These are phyloP conservation scores for Acanthamoeba comandoni DNA, from an alignment of 208 protist species.

Conservation along the genomic window DNA sequence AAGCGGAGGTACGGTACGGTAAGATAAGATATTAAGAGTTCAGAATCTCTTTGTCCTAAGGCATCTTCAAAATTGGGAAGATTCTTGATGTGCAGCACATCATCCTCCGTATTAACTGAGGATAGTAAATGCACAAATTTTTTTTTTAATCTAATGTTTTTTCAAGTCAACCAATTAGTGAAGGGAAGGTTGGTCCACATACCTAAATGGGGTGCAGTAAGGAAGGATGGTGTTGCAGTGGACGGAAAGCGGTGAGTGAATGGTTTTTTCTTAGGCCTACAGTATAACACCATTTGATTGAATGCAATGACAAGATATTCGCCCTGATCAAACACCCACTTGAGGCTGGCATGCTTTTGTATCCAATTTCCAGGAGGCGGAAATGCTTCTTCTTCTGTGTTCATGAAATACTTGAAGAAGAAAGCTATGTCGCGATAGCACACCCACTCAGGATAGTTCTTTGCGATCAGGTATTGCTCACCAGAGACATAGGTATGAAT, in stretches of 20 bases:
- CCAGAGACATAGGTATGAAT: conserved; percentile 77
- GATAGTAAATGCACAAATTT: not conserved
- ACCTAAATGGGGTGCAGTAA: conserved; percentile 24
- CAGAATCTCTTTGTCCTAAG: conserved; percentile 88
- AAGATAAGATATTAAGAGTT: conserved; percentile 91
- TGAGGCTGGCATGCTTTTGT: conserved; percentile 39
- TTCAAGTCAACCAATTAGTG: not conserved
- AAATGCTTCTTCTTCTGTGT: conserved; percentile 76
- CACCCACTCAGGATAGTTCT: conserved; percentile 83
- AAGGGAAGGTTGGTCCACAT: not conserved
- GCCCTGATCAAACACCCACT: conserved; percentile 8
- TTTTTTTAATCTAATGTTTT: too few species aligned
- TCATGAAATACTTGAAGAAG: conserved; percentile 86
- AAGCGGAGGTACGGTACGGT: conserved; percentile 91
- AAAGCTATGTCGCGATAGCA: conserved; percentile 86
- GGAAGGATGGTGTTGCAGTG: conserved; percentile 30
- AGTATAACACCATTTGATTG: conserved; percentile 1
- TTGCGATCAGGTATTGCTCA: conserved; percentile 69
- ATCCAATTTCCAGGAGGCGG: conserved; percentile 78
- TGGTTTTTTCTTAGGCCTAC: conserved; percentile 29
- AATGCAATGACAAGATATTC: conserved; percentile 36
- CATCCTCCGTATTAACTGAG: conserved; percentile 89
- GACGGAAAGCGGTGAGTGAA: conserved; percentile 46
- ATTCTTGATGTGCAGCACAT: conserved; percentile 89
- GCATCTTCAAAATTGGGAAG: conserved; percentile 90